Conservation (phyloP, 2,329 filamentous ascomycete genomes). For the Nothomitra cinnamomea region DNA sequence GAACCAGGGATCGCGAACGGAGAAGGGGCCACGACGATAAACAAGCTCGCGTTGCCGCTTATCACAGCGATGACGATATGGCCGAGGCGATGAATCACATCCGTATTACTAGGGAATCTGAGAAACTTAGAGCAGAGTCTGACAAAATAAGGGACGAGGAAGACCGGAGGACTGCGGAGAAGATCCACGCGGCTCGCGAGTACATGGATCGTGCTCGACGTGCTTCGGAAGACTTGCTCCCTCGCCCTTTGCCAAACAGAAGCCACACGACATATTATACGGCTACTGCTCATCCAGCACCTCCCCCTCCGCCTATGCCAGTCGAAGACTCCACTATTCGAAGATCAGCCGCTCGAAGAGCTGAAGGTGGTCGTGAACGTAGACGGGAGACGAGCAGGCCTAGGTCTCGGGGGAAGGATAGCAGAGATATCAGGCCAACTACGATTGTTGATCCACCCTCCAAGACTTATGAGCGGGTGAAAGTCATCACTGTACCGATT, state of each 20-base stretch:
- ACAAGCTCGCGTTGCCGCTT: not conserved
- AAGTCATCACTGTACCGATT: not conserved
- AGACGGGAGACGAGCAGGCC: not conserved
- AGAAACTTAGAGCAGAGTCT: not conserved
- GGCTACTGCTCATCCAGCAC: not conserved
- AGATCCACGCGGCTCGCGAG: not conserved
- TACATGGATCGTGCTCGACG: conserved; percentile 1
- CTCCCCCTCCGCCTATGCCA: not conserved
- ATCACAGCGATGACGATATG: not conserved
- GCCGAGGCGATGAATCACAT: not conserved
- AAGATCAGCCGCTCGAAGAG: conserved; percentile 2
- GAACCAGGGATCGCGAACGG: conserved; percentile 5
- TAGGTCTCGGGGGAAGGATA: conserved; percentile 1
- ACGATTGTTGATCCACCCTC: conserved; percentile 1
- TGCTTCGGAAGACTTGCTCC: not conserved
- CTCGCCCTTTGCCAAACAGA: not conserved
- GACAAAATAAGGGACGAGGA: not conserved
- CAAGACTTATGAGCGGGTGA: not conserved
- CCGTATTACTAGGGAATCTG: not conserved
- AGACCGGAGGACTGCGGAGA: not conserved
- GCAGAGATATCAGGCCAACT: not conserved
- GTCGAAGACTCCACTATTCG: not conserved
- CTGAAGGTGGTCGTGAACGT: not conserved
- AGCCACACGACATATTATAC: not conserved
- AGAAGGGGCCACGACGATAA: conserved; percentile 4